A percentile compares a stretch with the other conserved stretches of the same genome.
phyloP scores from a whole-genome alignment of 768 basidiomycete species.

The Xanthoconium purpureum region DNA sequence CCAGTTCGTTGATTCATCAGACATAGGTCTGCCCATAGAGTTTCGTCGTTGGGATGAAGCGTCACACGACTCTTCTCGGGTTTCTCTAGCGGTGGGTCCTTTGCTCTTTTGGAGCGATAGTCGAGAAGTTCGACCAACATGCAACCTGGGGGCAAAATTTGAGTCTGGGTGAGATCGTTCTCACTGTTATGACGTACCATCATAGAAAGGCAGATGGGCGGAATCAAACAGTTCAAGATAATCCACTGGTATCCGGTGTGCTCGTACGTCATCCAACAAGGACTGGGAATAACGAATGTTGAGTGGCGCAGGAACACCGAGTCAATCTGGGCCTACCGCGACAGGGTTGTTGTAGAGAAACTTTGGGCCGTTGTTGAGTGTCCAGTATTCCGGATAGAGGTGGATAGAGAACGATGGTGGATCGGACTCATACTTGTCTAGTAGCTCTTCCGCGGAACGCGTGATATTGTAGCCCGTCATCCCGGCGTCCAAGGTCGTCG shows the following conservation, averaged over 20 bases:
- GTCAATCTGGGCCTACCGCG: conserved; percentile 41
- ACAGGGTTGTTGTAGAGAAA: conserved; percentile 78
- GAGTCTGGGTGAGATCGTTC: neutral
- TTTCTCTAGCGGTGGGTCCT: conserved; percentile 55
- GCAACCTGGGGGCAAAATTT: conserved; percentile 50
- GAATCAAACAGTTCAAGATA: conserved; percentile 78
- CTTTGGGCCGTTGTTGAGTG: conserved; percentile 76
- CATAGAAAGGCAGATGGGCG: conserved; percentile 75
- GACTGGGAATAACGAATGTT: conserved; percentile 43
- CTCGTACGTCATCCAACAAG: conserved; percentile 78
- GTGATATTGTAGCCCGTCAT: conserved; percentile 78
- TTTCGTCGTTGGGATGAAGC: conserved; percentile 74
- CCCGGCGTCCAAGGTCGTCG: conserved; percentile 16
- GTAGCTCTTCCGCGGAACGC: conserved; percentile 56
- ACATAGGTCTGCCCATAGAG: conserved; percentile 77
- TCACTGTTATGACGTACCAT: conserved; percentile 49
- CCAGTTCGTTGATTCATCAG: conserved; percentile 57
- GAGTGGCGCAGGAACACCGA: conserved; percentile 1
- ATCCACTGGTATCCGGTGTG: conserved; percentile 81
- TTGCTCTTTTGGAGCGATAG: conserved; percentile 58
- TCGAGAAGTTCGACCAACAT: conserved; percentile 84
- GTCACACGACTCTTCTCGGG: conserved; percentile 68
- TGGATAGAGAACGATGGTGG: conserved; percentile 79
- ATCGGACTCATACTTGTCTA: conserved; percentile 51
- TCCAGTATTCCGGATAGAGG: conserved; percentile 78